Evolutionary conservation across 495 filamentous ascomycete genomes (phyloP).

Genomic region (Xylaria nigripes): DNA sequence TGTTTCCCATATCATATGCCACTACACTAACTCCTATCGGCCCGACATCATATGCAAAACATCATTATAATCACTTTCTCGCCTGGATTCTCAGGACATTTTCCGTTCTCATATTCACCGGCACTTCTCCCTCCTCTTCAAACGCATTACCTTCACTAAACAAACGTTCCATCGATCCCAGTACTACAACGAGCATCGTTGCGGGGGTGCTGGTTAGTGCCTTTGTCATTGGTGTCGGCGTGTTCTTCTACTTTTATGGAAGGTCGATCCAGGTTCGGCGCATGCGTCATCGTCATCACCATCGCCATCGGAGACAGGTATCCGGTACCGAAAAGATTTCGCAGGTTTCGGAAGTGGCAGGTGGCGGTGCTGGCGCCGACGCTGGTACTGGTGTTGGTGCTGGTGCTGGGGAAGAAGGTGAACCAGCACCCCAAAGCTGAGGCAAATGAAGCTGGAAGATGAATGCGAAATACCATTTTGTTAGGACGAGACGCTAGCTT

Average conservation of each 20-base stretch:
- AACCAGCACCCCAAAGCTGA: neutral
- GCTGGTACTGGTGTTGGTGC: neutral
- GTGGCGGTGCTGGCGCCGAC: neutral
- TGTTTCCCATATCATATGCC: neutral
- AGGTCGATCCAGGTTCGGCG: slow-evolving; percentile 6
- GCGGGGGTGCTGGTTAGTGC: slow-evolving; percentile 6
- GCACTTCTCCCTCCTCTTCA: neutral
- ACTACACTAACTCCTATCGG: neutral
- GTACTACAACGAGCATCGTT: slow-evolving; percentile 6
- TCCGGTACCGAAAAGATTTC: slow-evolving; percentile 6
- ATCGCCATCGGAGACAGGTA: neutral
- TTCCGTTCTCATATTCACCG: neutral
- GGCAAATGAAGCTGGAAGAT: neutral
- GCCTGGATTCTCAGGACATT: neutral
- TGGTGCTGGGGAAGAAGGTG: neutral
- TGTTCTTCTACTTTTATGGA: slow-evolving; percentile 5
- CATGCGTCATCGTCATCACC: slow-evolving; percentile 3
- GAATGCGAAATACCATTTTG: neutral
- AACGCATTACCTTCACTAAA: neutral
- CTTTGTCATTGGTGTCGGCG: slow-evolving; percentile 3
- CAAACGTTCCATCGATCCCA: slow-evolving; percentile 2
- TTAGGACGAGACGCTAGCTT: no score
- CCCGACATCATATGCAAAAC: neutral
- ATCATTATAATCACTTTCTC: neutral
- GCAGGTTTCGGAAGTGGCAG: neutral